Evolutionary conservation across 805 yeast genomes (phyloP).

Genomic region (Sugiyamaella boreocaroliniensis): DNA sequence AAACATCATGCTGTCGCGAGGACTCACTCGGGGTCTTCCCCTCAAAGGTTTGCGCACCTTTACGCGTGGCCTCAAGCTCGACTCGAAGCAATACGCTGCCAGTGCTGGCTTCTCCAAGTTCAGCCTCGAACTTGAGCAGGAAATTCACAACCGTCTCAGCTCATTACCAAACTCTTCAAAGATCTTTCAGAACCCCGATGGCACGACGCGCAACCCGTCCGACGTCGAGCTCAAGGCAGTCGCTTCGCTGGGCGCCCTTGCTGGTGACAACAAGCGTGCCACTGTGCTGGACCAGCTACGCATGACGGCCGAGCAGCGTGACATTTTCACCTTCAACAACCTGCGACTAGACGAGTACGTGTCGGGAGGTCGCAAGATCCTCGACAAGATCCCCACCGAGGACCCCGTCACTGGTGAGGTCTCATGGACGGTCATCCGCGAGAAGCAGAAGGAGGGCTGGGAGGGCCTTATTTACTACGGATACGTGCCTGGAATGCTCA

Average conservation of each 20-base stretch:
- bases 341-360: constrained; percentile 49
- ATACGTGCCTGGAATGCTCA: constrained; percentile 62
- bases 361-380: constrained; percentile 53
- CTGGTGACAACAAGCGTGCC: constrained; percentile 46
- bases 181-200: constrained; percentile 69
- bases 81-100: constrained; percentile 18
- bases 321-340: constrained; percentile 55
- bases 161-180: constrained; percentile 57
- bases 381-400: constrained; percentile 79
- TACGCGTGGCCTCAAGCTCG: constrained; percentile 12
- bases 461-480: constrained; percentile 65
- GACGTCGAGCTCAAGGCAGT: constrained; percentile 64
- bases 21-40: background rate
- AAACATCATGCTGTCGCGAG: constrained; percentile 2
- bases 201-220: constrained; percentile 60
- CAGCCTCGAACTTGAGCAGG: constrained; percentile 29
- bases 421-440: constrained; percentile 72
- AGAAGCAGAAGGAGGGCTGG: constrained; percentile 79
- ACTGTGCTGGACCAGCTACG: constrained; percentile 40
- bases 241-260: constrained; percentile 61
- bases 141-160: constrained; percentile 55
- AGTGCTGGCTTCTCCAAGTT: constrained; percentile 17
- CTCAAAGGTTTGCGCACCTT: background rate
- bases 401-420: constrained; percentile 73
- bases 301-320: constrained; percentile 47